Evolutionary conservation across 352 stramenopile genomes (phyloP).

Genomic region (Pythium apleroticum): DNA sequence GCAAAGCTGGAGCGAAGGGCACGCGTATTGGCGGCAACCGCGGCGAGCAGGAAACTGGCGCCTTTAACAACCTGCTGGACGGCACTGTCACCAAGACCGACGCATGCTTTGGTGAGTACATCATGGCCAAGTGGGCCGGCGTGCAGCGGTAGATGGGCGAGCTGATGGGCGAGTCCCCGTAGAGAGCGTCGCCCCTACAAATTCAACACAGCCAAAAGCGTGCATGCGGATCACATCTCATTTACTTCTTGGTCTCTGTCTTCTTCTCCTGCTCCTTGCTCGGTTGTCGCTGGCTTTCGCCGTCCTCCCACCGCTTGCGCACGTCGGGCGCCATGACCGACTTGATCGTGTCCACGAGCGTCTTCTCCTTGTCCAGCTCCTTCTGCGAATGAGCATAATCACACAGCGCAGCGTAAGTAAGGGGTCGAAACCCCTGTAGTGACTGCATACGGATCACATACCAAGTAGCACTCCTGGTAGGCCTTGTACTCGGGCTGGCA

Average conservation of each 20-base stretch:
- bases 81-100: conserved; percentile 54
- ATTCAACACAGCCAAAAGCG: not conserved
- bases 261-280: conserved; percentile 1
- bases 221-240: not conserved
- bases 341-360: conserved; percentile 62
- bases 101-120: conserved; percentile 78
- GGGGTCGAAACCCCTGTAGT: not conserved
- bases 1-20: not conserved
- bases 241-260: not conserved
- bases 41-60: conserved; percentile 23
- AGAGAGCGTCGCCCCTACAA: not conserved
- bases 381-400: conserved; percentile 34
- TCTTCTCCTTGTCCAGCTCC: conserved; percentile 61
- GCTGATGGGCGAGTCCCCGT: not conserved
- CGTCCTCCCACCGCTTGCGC: conserved; percentile 50
- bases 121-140: conserved; percentile 78
- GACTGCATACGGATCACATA: conserved; percentile 30
- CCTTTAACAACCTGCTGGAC: conserved; percentile 77
- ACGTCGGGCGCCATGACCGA: conserved; percentile 62
- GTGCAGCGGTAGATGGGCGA: conserved; percentile 46
- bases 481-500: conserved; percentile 82
- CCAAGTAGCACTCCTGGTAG: conserved; percentile 74
- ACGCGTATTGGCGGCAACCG: conserved; percentile 50
- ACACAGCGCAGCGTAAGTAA: not conserved
- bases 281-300: conserved; percentile 28